phyloP scores from a whole-genome alignment of 2,329 filamentous ascomycete genomes.

The Fusarium napiforme region DNA sequence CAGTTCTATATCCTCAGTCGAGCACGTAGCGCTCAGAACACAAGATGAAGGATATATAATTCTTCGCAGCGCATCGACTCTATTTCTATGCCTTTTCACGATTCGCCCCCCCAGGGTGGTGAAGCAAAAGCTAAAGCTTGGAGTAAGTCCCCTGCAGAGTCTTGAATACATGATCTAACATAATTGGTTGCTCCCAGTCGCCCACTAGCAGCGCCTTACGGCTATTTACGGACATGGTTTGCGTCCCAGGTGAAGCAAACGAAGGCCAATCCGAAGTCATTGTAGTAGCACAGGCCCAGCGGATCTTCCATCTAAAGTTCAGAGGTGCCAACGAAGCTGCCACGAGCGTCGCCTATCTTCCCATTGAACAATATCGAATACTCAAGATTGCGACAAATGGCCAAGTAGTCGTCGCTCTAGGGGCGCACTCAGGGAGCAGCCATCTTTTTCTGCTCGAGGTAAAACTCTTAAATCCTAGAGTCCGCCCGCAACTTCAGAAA shows the following conservation, averaged over 20 bases:
- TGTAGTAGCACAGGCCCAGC: not conserved
- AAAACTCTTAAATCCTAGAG: accelerated
- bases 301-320: not conserved
- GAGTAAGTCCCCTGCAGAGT: not conserved
- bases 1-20: not conserved
- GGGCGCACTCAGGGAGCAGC: not conserved
- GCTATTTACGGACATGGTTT: not conserved
- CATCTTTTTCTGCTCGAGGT: not conserved
- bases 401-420: not conserved
- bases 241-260: not conserved
- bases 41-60: not conserved
- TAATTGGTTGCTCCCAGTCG: not conserved
- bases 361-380: not conserved
- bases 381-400: not conserved
- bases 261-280: not conserved
- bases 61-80: not conserved
- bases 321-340: not conserved
- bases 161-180: not conserved
- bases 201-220: not conserved
- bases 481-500: not conserved
- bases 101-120: accelerated
- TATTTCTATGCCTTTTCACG: not conserved
- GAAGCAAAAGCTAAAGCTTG: not conserved
- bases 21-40: not conserved
- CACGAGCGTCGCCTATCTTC: not conserved